These are phyloP conservation scores for Irpex sp. DNA, from an alignment of 1,284 basidiomycete species.

Conservation along the genomic window DNA sequence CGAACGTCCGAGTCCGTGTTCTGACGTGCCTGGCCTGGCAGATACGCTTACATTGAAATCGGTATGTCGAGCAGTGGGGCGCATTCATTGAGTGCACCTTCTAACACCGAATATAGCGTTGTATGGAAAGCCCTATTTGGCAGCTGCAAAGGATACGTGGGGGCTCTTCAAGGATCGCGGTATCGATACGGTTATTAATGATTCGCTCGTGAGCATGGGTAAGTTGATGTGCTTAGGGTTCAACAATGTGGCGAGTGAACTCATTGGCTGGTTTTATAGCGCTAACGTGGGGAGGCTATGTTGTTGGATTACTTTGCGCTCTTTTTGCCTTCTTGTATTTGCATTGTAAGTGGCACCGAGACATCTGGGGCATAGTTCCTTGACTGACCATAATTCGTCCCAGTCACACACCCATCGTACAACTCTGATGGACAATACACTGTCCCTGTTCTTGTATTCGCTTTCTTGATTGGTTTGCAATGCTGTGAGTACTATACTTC, in stretches of 20 bases:
- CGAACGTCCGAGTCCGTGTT: not conserved
- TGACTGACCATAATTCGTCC: constrained; percentile 11
- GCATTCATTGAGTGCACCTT: not conserved
- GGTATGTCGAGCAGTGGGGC: constrained; percentile 30
- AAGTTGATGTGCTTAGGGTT: constrained; percentile 19
- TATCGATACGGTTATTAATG: constrained; percentile 84
- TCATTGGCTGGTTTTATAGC: constrained; percentile 32
- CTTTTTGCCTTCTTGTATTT: constrained; percentile 84
- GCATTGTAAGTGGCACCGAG: constrained; percentile 45
- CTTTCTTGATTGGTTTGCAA: constrained; percentile 75
- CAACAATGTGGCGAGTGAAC: constrained; percentile 4
- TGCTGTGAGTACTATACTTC: constrained; percentile 47
- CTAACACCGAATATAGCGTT: constrained; percentile 44
- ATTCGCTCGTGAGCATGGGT: constrained; percentile 82
- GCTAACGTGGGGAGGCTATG: constrained; percentile 74
- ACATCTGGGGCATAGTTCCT: not conserved
- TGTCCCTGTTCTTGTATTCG: constrained; percentile 73
- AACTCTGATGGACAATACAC: constrained; percentile 75
- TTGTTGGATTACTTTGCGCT: constrained; percentile 73
- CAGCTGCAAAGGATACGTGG: constrained; percentile 91
- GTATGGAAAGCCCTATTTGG: constrained; percentile 84
- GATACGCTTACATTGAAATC: constrained; percentile 84
- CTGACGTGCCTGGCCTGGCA: constrained; percentile 16
- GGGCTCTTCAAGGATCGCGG: constrained; percentile 81
- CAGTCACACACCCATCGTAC: constrained; percentile 71